These are phyloP conservation scores for Eucalyptus polyanthemos DNA, from an alignment of 345 rosid species.

Conservation along the genomic window DNA sequence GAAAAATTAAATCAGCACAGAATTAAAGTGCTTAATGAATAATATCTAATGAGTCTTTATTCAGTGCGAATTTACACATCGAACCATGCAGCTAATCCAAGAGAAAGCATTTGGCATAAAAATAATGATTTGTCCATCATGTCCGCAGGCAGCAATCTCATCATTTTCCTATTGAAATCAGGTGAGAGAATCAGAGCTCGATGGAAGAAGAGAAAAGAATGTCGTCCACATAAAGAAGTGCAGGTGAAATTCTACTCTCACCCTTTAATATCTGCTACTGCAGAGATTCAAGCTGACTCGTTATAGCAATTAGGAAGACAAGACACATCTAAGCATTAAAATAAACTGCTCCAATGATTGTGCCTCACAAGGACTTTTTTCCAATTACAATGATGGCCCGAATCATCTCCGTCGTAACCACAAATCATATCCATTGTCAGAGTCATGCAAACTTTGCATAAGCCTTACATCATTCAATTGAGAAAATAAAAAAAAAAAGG, in stretches of 20 bases:
- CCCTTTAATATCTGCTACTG: not conserved
- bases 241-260: conserved; percentile 46
- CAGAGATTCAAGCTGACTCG: not conserved
- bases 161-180: not conserved
- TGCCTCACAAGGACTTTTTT: conserved; percentile 2
- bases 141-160: not conserved
- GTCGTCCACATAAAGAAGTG: conserved; percentile 76
- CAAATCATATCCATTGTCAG: conserved; percentile 2
- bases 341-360: conserved; percentile 21
- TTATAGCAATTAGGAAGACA: not conserved
- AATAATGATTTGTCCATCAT: not conserved
- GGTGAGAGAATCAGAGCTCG: conserved; percentile 72
- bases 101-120: not conserved
- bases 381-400: conserved; percentile 8
- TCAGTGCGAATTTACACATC: not conserved
- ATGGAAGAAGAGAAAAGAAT: conserved; percentile 71
- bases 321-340: not conserved
- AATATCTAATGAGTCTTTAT: not conserved
- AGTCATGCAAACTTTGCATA: not conserved
- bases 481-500: not conserved
- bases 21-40: not conserved
- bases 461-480: conserved; percentile 3
- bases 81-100: not conserved
- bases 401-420: not conserved
- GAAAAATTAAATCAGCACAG: not conserved